Evolutionary conservation across 441 rosid species (phyloP).

Genomic region (Manihot esculenta): DNA sequence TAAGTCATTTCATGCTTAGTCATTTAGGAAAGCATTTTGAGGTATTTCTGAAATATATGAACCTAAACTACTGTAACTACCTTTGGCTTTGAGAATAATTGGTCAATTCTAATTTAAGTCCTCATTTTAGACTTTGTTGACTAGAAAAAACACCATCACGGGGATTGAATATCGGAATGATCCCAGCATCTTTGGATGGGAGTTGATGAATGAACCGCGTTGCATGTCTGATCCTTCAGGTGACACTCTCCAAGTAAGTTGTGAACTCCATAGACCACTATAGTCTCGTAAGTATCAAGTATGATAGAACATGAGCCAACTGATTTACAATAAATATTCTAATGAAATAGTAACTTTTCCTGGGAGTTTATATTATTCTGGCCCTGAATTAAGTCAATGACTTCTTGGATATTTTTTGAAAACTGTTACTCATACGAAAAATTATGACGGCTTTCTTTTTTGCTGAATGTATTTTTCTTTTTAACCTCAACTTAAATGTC

Average conservation of each 20-base stretch:
- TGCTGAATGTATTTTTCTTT: too few relatives aligned
- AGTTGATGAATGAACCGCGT: slow-evolving; percentile 93
- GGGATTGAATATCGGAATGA: slow-evolving; percentile 87
- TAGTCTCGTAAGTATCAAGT: neutral
- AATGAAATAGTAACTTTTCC: neutral
- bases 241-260: slow-evolving; percentile 82
- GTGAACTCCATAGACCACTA: slow-evolving; percentile 6
- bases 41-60: neutral
- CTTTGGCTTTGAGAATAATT: neutral
- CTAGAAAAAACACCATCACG: slow-evolving; percentile 80
- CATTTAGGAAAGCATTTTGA: neutral
- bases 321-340: slow-evolving; percentile 2
- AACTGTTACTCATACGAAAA: neutral
- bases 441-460: neutral
- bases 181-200: slow-evolving; percentile 94
- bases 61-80: neutral
- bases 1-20: neutral
- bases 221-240: slow-evolving; percentile 91
- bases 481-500: neutral
- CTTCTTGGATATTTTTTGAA: neutral
- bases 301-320: neutral
- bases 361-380: neutral
- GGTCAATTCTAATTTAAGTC: slow-evolving; percentile 14
- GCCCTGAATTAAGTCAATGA: neutral
- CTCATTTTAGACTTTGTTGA: slow-evolving; percentile 58